These are phyloP conservation scores for Allomyces macrogynus DNA, from an alignment of 192 early-diverging fungal genomes.

Conservation along the genomic window DNA sequence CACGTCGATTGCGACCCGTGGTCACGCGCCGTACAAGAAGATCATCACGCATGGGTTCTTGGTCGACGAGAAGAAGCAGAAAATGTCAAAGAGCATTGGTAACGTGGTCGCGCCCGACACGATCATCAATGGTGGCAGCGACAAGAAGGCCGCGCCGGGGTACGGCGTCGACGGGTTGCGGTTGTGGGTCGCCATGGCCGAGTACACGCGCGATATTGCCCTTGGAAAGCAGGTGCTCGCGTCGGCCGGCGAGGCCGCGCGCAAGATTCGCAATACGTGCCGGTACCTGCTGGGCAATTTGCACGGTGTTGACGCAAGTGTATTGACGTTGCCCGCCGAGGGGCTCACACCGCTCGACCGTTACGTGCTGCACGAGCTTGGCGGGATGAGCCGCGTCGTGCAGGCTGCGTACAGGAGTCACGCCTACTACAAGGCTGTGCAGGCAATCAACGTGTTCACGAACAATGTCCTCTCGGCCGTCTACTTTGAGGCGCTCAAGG, in stretches of 20 bases:
- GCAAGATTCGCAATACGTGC: conserved; percentile 53
- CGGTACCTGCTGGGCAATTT: conserved; percentile 62
- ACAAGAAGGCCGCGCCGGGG: conserved; percentile 42
- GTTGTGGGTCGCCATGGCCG: conserved; percentile 51
- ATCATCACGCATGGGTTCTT: conserved; percentile 68
- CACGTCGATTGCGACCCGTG: conserved; percentile 43
- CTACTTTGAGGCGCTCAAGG: conserved; percentile 65
- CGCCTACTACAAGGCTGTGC: conserved; percentile 42
- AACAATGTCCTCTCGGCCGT: conserved; percentile 45
- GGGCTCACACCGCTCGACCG: conserved; percentile 27
- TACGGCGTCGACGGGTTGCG: conserved; percentile 55
- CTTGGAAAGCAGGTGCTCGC: conserved; percentile 45
- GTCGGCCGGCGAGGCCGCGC: conserved; percentile 38
- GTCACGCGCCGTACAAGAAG: conserved; percentile 41
- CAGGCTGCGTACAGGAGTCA: conserved; percentile 33
- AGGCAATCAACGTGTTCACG: conserved; percentile 43
- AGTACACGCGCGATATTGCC: conserved; percentile 51
- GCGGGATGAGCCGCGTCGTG: conserved; percentile 30
- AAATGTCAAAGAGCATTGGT: conserved; percentile 69
- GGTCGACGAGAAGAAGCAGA: conserved; percentile 52
- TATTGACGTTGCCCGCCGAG: conserved; percentile 22
- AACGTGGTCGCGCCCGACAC: conserved; percentile 45
- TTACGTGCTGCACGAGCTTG: conserved; percentile 45
- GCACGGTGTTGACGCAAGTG: conserved; percentile 22
- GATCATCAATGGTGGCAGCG: conserved; percentile 49